phyloP scores from a whole-genome alignment of 2,329 filamentous ascomycete species.

The Monosporascus sp. region DNA sequence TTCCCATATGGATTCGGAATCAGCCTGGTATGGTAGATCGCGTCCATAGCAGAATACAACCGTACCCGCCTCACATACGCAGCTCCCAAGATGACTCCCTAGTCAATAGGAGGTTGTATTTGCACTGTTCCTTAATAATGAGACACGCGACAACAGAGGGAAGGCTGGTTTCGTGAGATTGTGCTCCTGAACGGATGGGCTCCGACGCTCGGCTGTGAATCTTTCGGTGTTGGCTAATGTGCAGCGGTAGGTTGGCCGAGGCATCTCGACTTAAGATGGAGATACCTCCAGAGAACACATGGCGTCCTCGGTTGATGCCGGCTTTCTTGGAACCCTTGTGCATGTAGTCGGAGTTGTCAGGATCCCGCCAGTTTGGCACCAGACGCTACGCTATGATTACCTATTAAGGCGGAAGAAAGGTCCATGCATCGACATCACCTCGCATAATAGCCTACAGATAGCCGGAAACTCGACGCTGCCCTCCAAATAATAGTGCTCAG shows the following conservation, averaged over 20 bases:
- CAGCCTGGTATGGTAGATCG: slow-evolving; percentile 4
- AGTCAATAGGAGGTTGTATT: too few relatives aligned
- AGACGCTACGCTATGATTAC: too few relatives aligned
- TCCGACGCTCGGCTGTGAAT: background rate
- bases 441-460: background rate
- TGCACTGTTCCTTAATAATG: too few relatives aligned
- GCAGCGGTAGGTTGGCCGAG: too few relatives aligned
- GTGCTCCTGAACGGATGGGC: background rate
- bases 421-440: background rate
- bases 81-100: background rate
- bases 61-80: background rate
- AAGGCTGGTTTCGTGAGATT: background rate
- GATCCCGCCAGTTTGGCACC: too few relatives aligned
- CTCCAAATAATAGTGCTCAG: background rate
- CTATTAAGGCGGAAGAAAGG: background rate
- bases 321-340: background rate
- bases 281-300: background rate
- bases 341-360: too few relatives aligned
- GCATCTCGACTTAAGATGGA: background rate
- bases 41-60: slow-evolving; percentile 7
- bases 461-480: too few relatives aligned
- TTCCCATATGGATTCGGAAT: slow-evolving; percentile 1
- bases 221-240: background rate
- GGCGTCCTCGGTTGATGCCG: background rate
- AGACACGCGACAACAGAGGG: too few relatives aligned